A percentile compares a stretch with the other conserved stretches of the same genome.
Conservation (phyloP, 2,329 filamentous ascomycete species). For the Penicillium sp. region DNA sequence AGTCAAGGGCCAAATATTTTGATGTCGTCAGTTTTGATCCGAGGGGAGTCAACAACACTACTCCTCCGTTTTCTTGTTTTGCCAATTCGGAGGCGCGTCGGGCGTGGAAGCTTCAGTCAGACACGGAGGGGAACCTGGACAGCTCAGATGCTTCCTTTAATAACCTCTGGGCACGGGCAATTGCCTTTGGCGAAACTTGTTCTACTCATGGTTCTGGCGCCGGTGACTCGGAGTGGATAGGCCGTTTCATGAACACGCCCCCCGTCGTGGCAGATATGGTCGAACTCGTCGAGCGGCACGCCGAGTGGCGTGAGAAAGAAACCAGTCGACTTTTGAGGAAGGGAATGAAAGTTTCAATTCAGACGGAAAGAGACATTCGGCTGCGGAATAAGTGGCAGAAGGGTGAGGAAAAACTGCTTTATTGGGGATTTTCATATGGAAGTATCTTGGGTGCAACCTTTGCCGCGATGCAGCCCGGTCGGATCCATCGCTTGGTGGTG, state of each 20-base stretch:
- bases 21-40: not conserved
- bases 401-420: not conserved
- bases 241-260: not conserved
- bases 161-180: not conserved
- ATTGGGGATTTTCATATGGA: constrained; percentile 1
- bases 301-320: not conserved
- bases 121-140: not conserved
- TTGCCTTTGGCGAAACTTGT: not conserved
- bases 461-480: not conserved
- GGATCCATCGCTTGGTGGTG: not conserved
- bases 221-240: not conserved
- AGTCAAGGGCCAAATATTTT: not conserved
- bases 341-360: not conserved
- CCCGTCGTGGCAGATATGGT: not conserved
- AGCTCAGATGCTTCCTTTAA: not conserved
- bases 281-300: not conserved
- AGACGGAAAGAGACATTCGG: not conserved
- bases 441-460: not conserved
- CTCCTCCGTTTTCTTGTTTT: not conserved
- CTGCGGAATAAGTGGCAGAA: not conserved
- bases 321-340: not conserved
- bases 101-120: not conserved
- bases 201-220: not conserved
- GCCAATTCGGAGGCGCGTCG: not conserved
- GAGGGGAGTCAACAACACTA: not conserved